Evolutionary conservation across 257 asterid species (phyloP).

Genomic region (Nicotiana attenuata): DNA sequence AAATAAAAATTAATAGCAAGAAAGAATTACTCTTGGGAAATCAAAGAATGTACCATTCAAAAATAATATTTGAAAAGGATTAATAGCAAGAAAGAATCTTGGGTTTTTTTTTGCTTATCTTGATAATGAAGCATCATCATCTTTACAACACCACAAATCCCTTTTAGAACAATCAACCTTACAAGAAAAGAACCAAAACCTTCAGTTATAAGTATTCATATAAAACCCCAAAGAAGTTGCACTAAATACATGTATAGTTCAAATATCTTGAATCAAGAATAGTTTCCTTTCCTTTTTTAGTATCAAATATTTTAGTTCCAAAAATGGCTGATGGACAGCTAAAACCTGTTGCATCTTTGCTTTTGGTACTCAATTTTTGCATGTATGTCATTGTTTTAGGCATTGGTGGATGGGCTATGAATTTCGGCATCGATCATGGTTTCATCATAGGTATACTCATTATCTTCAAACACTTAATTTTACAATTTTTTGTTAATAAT

Average conservation of each 20-base stretch:
- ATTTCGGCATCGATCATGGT: conserved; percentile 73
- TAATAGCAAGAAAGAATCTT: conserved; percentile 13
- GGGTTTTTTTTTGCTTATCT: conserved; percentile 35
- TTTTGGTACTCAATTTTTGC: conserved; percentile 77
- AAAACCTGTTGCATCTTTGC: conserved; percentile 55
- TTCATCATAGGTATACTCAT: conserved; percentile 56
- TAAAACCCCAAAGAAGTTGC: conserved; percentile 18
- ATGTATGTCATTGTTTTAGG: conserved; percentile 69
- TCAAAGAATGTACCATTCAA: conserved; percentile 14
- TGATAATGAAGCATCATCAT: conserved; percentile 39
- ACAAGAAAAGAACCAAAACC: conserved; percentile 70
- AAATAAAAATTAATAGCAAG: background rate
- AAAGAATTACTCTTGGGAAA: conserved; percentile 6
- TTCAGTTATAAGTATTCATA: conserved; percentile 3
- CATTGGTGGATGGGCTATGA: conserved; percentile 75
- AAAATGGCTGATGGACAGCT: conserved; percentile 53
- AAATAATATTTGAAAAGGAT: background rate
- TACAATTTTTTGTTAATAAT: background rate
- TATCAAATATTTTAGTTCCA: background rate
- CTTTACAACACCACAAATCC: conserved; percentile 48
- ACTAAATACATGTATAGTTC: conserved; percentile 8
- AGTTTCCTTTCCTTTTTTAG: background rate
- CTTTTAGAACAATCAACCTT: conserved; percentile 42
- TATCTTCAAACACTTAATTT: background rate
- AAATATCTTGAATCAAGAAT: background rate